Conservation (phyloP, 1,284 basidiomycete genomes). For the Cutaneotrichosporon mucoides region DNA sequence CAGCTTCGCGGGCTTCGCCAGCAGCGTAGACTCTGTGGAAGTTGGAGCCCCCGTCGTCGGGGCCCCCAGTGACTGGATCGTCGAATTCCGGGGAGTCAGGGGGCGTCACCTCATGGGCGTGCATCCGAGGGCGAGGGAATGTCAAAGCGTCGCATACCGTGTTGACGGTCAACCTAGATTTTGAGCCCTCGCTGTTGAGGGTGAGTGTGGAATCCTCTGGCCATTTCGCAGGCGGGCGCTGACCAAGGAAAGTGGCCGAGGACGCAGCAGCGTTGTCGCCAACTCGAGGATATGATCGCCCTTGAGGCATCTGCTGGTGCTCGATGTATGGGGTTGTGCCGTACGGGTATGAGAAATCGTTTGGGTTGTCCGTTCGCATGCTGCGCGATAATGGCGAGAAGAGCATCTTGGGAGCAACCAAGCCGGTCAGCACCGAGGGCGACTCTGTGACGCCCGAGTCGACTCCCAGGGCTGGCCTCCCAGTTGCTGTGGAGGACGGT, state of each 20-base stretch:
- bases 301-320: neutral
- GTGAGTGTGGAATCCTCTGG: conserved; percentile 21
- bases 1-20: conserved; percentile 14
- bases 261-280: conserved; percentile 4
- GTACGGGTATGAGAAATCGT: neutral
- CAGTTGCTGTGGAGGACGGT: neutral
- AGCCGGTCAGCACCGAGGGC: conserved; percentile 37
- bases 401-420: conserved; percentile 34
- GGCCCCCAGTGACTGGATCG: conserved; percentile 2
- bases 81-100: conserved; percentile 27
- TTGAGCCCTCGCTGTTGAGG: conserved; percentile 19
- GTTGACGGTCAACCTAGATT: conserved; percentile 13
- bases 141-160: conserved; percentile 41
- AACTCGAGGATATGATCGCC: conserved; percentile 12
- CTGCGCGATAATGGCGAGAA: conserved; percentile 39
- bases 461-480: neutral
- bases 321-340: neutral
- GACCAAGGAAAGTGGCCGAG: neutral
- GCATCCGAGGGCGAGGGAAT: conserved; percentile 36
- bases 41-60: conserved; percentile 2
- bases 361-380: conserved; percentile 2
- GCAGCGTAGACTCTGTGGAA: conserved; percentile 8
- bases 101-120: conserved; percentile 39
- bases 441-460: conserved; percentile 23
- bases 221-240: conserved; percentile 9